phyloP scores from a whole-genome alignment of 371 early-diverging fungal species.

The Mucor velutinosus region DNA sequence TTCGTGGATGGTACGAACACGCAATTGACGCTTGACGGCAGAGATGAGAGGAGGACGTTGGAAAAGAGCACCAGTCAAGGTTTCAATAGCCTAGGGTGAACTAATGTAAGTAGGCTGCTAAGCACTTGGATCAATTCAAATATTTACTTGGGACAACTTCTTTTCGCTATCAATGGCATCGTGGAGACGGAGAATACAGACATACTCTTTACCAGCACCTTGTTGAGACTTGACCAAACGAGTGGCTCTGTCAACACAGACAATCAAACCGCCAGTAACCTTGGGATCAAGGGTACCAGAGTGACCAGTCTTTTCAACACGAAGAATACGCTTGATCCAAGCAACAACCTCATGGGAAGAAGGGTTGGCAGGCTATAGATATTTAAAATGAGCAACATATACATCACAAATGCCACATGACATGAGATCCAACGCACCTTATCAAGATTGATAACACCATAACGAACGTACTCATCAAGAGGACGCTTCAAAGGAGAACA shows the following conservation, averaged over 20 bases:
- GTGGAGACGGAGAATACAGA: constrained; percentile 95
- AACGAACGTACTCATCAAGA: constrained; percentile 90
- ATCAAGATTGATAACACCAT: constrained; percentile 97
- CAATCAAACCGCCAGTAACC: constrained; percentile 99
- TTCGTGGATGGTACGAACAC: constrained; percentile 98
- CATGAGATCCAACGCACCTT: constrained; percentile 30
- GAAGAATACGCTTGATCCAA: constrained; percentile 99
- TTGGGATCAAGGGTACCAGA: constrained; percentile 99
- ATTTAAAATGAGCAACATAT: background rate
- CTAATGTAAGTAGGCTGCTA: background rate
- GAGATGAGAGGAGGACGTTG: constrained; percentile 99
- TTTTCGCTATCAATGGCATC: constrained; percentile 89
- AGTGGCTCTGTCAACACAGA: constrained; percentile 99
- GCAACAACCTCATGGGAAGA: constrained; percentile 99
- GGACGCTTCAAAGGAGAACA: constrained; percentile 96
- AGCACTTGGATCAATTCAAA: background rate
- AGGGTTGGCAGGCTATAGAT: constrained; percentile 96
- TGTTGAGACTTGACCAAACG: constrained; percentile 99
- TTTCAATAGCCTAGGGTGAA: constrained; percentile 77
- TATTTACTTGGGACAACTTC: constrained; percentile 72
- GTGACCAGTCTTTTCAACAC: constrained; percentile 99
- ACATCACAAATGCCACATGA: background rate
- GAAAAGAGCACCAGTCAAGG: constrained; percentile 97
- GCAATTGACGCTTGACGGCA: constrained; percentile 99
- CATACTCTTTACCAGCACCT: constrained; percentile 99